Conservation (phyloP, 495 filamentous ascomycete genomes). For the Aspergillus leporis region DNA sequence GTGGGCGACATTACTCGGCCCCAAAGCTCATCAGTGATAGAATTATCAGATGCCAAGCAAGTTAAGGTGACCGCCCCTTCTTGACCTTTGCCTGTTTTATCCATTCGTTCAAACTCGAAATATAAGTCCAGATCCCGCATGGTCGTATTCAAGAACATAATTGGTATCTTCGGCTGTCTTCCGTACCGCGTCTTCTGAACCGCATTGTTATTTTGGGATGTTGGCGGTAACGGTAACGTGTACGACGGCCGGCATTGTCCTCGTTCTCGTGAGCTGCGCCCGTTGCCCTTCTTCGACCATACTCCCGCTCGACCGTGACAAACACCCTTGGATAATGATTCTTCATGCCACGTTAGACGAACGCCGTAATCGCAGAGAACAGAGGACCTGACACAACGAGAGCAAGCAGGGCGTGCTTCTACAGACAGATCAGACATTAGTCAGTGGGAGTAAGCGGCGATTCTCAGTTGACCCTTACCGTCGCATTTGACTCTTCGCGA, state of each 20-base stretch:
- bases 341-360: constrained; percentile 28
- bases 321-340: constrained; percentile 24
- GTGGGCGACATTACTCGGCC: neutral
- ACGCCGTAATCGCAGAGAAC: constrained; percentile 23
- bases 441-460: neutral
- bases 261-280: neutral
- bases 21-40: neutral
- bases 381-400: constrained; percentile 20
- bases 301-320: constrained; percentile 29
- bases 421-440: neutral
- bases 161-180: constrained; percentile 1
- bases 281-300: constrained; percentile 22
- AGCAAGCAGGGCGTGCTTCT: neutral
- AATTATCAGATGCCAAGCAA: neutral
- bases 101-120: constrained; percentile 16
- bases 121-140: constrained; percentile 23
- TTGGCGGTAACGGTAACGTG: constrained; percentile 14
- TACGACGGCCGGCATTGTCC: neutral
- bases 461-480: constrained; percentile 12
- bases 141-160: constrained; percentile 28
- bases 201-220: neutral
- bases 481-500: constrained; percentile 29
- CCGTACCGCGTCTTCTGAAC: neutral
- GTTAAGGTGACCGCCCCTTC: neutral
- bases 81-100: neutral